Conservation (phyloP, 495 filamentous ascomycete species). For the Jackrogersella multiformis region DNA sequence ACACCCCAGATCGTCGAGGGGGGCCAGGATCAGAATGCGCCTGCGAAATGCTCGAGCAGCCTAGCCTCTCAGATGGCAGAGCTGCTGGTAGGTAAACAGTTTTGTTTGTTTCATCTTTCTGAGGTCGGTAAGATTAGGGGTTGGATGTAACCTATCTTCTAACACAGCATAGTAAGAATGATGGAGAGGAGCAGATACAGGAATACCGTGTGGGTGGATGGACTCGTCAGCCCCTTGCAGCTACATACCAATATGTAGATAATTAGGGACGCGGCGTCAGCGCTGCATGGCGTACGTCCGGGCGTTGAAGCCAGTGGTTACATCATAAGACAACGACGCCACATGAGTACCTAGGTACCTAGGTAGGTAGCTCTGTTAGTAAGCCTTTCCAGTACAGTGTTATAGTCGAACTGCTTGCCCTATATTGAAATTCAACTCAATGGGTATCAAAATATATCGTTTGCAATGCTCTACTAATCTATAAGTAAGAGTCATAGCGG, state of each 20-base stretch:
- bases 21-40: conserved; percentile 1
- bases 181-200: background rate
- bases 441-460: no score
- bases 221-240: conserved; percentile 25
- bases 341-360: background rate
- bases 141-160: conserved; percentile 20
- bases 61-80: conserved; percentile 13
- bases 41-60: background rate
- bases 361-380: background rate
- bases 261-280: conserved; percentile 11
- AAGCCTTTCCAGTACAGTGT: background rate
- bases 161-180: background rate
- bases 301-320: conserved; percentile 10
- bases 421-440: no score
- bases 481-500: no score
- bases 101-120: conserved; percentile 33
- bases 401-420: no score
- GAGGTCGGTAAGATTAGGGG: conserved; percentile 26
- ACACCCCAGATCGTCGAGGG: conserved; percentile 29
- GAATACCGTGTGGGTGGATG: conserved; percentile 9
- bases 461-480: no score
- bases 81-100: conserved; percentile 7
- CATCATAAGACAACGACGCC: conserved; percentile 8
- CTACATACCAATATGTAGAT: background rate
- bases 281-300: background rate